phyloP scores from a whole-genome alignment of 768 basidiomycete species.

The Russula virescens region DNA sequence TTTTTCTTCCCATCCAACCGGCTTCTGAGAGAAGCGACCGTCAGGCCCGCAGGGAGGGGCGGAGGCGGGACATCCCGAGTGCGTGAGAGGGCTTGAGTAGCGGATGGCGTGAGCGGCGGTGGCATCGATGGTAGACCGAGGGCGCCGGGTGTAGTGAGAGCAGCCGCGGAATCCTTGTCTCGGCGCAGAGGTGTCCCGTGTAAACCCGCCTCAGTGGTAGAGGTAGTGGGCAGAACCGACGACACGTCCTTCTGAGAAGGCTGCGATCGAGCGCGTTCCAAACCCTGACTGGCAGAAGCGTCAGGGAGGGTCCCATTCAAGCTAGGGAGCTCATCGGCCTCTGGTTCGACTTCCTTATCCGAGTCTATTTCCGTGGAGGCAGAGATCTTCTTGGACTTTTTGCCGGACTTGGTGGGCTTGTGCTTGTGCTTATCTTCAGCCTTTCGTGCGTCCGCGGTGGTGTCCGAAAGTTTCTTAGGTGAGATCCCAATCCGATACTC shows the following conservation, averaged over 20 bases:
- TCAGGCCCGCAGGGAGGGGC: slow-evolving; percentile 55
- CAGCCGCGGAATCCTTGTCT: not conserved
- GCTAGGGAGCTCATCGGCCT: slow-evolving; percentile 17
- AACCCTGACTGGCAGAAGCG: not conserved
- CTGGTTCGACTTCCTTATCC: slow-evolving; percentile 1
- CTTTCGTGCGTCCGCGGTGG: slow-evolving; percentile 10
- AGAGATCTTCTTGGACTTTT: not conserved
- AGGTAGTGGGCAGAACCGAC: not conserved
- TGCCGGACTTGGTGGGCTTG: slow-evolving; percentile 22
- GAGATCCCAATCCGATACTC: slow-evolving; percentile 44
- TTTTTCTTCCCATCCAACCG: slow-evolving; percentile 65
- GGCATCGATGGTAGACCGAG: slow-evolving; percentile 40
- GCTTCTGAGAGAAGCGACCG: slow-evolving; percentile 49
- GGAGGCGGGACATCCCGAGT: slow-evolving; percentile 27
- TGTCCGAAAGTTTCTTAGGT: slow-evolving; percentile 41
- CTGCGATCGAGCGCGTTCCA: not conserved
- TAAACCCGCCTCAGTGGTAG: not conserved
- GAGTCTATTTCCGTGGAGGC: slow-evolving; percentile 1
- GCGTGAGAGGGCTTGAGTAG: slow-evolving; percentile 46
- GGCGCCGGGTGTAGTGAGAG: slow-evolving; percentile 1
- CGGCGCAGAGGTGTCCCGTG: slow-evolving; percentile 8
- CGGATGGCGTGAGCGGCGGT: slow-evolving; percentile 62
- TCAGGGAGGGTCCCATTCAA: not conserved
- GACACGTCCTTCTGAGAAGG: not conserved
- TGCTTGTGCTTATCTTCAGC: not conserved